phyloP scores from a whole-genome alignment of 108 stramenopile species.

The Asterionellopsis glacialis region DNA sequence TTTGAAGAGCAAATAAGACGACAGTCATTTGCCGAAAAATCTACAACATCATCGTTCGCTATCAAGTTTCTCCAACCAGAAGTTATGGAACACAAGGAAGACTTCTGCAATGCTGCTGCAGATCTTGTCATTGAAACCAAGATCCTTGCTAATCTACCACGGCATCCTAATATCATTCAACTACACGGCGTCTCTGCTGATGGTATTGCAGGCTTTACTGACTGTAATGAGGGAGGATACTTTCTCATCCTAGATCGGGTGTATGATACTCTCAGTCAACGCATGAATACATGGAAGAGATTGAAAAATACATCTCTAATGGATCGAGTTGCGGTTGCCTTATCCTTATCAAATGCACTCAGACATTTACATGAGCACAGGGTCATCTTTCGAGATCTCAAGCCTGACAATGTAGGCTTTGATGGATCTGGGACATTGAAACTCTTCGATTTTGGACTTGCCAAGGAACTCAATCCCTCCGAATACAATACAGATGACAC shows the following conservation, averaged over 20 bases:
- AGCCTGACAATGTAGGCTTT: slow-evolving; percentile 68
- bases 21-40: no score
- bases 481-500: slow-evolving; percentile 31
- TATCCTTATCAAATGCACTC: slow-evolving; percentile 46
- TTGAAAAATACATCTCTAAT: slow-evolving; percentile 11
- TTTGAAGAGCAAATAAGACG: no score
- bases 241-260: slow-evolving; percentile 63
- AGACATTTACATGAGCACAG: slow-evolving; percentile 61
- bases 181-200: slow-evolving; percentile 15
- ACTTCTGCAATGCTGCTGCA: slow-evolving; percentile 17
- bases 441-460: slow-evolving; percentile 58
- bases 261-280: slow-evolving; percentile 38
- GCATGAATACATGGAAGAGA: slow-evolving; percentile 54
- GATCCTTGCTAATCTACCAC: slow-evolving; percentile 21
- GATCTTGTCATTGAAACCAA: slow-evolving; percentile 30
- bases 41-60: not conserved
- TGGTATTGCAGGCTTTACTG: slow-evolving; percentile 40
- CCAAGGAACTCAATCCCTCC: slow-evolving; percentile 46
- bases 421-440: slow-evolving; percentile 50
- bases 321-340: slow-evolving; percentile 31
- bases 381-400: slow-evolving; percentile 75
- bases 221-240: slow-evolving; percentile 31
- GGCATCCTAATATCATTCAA: slow-evolving; percentile 31
- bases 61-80: not conserved
- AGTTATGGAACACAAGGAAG: not conserved